Percentiles rank a stretch among this genome's conserved stretches.
These are phyloP conservation scores for Cyclaneusma minus DNA, from an alignment of 2,329 filamentous ascomycete genomes.

Conservation along the genomic window DNA sequence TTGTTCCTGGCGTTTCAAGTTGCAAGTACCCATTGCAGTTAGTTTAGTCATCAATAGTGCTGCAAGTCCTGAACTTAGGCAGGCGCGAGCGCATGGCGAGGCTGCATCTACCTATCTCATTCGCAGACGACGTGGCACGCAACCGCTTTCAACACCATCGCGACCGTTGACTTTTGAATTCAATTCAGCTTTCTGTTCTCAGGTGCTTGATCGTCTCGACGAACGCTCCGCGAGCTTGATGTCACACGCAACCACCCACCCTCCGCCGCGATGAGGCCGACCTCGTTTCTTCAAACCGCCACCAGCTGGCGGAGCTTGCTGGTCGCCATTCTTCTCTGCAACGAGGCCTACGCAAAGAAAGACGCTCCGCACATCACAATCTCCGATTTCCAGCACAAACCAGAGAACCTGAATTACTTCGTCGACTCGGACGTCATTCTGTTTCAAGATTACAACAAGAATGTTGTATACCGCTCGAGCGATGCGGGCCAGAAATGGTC, in stretches of 20 bases:
- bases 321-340: constrained; percentile 12
- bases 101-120: too few relatives aligned
- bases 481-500: constrained; percentile 73
- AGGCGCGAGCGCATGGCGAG: too few relatives aligned
- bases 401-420: constrained; percentile 71
- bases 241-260: constrained; percentile 10
- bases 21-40: too few relatives aligned
- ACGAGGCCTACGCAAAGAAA: constrained; percentile 15
- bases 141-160: too few relatives aligned
- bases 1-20: too few relatives aligned
- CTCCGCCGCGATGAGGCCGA: constrained; percentile 19
- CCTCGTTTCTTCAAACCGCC: constrained; percentile 8
- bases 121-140: too few relatives aligned
- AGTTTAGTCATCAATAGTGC: too few relatives aligned
- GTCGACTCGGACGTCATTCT: constrained; percentile 74
- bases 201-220: too few relatives aligned
- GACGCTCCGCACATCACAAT: constrained; percentile 45
- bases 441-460: constrained; percentile 49
- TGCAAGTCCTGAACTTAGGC: too few relatives aligned
- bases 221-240: too few relatives aligned
- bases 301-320: constrained; percentile 16
- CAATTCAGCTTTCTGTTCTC: too few relatives aligned
- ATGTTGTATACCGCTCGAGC: constrained; percentile 59
- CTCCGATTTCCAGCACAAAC: constrained; percentile 49
- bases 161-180: too few relatives aligned